phyloP scores from a whole-genome alignment of 2,329 filamentous ascomycete species.

The Talaromyces sp. region DNA sequence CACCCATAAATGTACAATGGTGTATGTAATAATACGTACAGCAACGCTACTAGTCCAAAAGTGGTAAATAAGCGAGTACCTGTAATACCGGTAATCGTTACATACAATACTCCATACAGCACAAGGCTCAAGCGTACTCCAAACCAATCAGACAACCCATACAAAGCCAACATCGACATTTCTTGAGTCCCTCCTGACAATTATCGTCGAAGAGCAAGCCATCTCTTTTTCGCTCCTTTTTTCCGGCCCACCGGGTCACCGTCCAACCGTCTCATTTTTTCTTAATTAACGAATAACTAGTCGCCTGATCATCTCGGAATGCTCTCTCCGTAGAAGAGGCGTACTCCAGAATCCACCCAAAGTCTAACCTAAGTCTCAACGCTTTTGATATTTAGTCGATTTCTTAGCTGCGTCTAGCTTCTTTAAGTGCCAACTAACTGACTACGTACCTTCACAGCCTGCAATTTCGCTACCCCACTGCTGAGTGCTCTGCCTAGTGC shows the following conservation, averaged over 20 bases:
- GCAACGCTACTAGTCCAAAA: neutral
- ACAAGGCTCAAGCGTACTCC: neutral
- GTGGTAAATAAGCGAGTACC: neutral
- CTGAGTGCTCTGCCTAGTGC: too few relatives aligned
- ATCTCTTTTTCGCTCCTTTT: neutral
- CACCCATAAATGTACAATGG: neutral
- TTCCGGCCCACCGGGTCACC: neutral
- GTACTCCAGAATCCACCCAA: constrained; percentile 4
- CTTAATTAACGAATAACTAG: neutral
- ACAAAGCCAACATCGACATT: neutral
- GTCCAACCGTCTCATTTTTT: neutral
- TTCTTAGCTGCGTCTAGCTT: neutral
- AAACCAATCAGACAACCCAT: neutral
- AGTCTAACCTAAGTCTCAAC: constrained; percentile 3
- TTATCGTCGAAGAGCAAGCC: neutral
- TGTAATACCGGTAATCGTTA: neutral
- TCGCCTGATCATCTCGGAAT: constrained; percentile 6
- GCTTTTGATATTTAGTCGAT: neutral
- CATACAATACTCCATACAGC: neutral
- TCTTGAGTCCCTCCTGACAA: neutral
- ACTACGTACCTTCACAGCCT: neutral
- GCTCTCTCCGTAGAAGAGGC: neutral
- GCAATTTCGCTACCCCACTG: neutral
- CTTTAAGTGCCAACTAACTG: neutral
- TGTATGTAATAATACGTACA: neutral